Conservation (phyloP, 331 rosid species). For the Quercus phellos region DNA sequence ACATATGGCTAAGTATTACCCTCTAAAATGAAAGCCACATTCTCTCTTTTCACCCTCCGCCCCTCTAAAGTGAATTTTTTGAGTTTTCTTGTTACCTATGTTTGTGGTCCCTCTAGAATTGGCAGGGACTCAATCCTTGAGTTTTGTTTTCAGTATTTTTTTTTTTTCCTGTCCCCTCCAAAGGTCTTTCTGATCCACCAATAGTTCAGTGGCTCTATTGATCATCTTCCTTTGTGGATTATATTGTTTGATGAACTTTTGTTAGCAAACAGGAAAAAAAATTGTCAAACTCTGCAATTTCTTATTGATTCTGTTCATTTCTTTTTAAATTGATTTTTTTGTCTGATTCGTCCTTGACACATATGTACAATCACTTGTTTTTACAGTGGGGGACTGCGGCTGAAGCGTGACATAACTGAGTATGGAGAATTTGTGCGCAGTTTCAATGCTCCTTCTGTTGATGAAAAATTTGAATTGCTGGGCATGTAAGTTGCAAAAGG, state of each 20-base stretch:
- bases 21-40: no score
- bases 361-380: not conserved
- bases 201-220: not conserved
- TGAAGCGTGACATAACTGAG: slow-evolving; percentile 98
- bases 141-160: not conserved
- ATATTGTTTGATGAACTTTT: not conserved
- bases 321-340: not conserved
- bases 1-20: not conserved
- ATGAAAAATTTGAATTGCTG: slow-evolving; percentile 89
- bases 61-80: not conserved
- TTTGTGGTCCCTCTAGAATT: not conserved
- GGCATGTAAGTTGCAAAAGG: slow-evolving; percentile 72
- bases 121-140: not conserved
- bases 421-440: slow-evolving; percentile 98
- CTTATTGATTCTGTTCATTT: not conserved
- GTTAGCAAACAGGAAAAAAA: no score
- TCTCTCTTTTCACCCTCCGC: not conserved
- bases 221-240: not conserved
- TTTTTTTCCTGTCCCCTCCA: no score
- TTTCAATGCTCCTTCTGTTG: slow-evolving; percentile 84
- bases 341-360: not conserved
- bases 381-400: slow-evolving; percentile 84
- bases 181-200: not conserved
- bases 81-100: not conserved
- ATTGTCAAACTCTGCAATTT: not conserved